Percentiles rank a stretch among this genome's conserved stretches.
Conservation (phyloP, 352 stramenopile species). For the Phytophthora agathidicida region DNA sequence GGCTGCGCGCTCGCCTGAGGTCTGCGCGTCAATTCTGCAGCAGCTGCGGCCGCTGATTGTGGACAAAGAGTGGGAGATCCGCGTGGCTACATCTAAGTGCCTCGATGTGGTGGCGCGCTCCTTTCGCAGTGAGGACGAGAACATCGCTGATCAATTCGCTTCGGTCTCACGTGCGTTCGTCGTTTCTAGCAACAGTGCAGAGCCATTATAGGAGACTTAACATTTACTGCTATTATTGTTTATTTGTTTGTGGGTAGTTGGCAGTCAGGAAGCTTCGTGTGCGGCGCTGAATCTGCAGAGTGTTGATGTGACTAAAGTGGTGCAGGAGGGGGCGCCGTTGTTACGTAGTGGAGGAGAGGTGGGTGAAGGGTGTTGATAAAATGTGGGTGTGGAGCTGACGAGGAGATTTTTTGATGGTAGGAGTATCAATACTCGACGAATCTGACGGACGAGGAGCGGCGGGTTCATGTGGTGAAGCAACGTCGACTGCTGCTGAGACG, state of each 20-base stretch:
- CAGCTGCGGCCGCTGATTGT: conserved; percentile 62
- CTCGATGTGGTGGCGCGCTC: conserved; percentile 59
- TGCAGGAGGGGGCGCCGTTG: conserved; percentile 67
- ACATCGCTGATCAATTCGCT: conserved; percentile 52
- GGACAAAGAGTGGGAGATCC: conserved; percentile 70
- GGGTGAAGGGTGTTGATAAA: not conserved
- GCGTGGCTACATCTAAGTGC: conserved; percentile 71
- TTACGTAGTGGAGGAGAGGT: conserved; percentile 80
- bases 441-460: conserved; percentile 58
- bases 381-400: not conserved
- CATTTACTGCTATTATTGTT: not conserved
- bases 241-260: conserved; percentile 47
- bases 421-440: conserved; percentile 80
- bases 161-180: conserved; percentile 51
- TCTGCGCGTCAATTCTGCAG: conserved; percentile 60
- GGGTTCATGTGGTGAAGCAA: conserved; percentile 59
- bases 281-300: conserved; percentile 56
- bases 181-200: too few relatives aligned
- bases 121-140: conserved; percentile 31
- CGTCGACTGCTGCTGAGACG: conserved; percentile 71
- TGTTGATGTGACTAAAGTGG: conserved; percentile 62
- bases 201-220: too few relatives aligned
- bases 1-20: conserved; percentile 48
- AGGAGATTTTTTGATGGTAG: conserved; percentile 22
- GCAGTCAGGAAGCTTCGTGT: conserved; percentile 42